These are phyloP conservation scores for Meyerozyma guilliermondii DNA, from an alignment of 1,139 yeast genomes.

Conservation along the genomic window DNA sequence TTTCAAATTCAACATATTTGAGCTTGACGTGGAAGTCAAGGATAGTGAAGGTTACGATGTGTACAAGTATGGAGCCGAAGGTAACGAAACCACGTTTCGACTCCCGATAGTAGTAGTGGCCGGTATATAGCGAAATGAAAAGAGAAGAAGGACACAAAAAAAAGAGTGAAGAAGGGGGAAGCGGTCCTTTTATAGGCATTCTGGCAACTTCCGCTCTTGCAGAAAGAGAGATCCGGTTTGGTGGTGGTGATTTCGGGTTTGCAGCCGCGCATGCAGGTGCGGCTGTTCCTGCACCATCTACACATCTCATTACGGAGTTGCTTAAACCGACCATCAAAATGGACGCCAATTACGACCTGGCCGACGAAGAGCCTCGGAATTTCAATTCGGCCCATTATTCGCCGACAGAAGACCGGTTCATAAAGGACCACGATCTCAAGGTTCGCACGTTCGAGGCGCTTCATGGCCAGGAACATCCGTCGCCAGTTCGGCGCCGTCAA, in stretches of 20 bases:
- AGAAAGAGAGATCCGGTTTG: no score
- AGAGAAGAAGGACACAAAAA: not conserved
- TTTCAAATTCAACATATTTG: conserved; percentile 33
- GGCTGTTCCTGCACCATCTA: no score
- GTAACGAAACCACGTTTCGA: conserved; percentile 31
- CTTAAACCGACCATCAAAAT: no score
- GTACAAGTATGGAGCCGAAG: conserved; percentile 24
- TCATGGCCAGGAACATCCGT: conserved; percentile 18
- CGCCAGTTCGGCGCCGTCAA: conserved; percentile 32
- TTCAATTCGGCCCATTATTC: conserved; percentile 54
- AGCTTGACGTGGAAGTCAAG: conserved; percentile 13
- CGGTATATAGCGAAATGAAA: not conserved
- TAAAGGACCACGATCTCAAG: conserved; percentile 70
- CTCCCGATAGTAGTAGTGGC: conserved; percentile 23
- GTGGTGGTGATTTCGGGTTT: no score
- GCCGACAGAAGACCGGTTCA: conserved; percentile 60
- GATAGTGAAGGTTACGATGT: conserved; percentile 7
- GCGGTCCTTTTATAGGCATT: no score
- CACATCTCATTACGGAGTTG: no score
- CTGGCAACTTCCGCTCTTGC: no score
- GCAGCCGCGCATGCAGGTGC: no score
- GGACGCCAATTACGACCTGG: not conserved
- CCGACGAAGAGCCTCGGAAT: conserved; percentile 22
- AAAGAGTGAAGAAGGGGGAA: not conserved
- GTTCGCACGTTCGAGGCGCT: conserved; percentile 58